Evolutionary conservation across 805 yeast species (phyloP), one percentile per base, ranked within the genome.

Genomic region (Pichia membranifaciens): DNA sequence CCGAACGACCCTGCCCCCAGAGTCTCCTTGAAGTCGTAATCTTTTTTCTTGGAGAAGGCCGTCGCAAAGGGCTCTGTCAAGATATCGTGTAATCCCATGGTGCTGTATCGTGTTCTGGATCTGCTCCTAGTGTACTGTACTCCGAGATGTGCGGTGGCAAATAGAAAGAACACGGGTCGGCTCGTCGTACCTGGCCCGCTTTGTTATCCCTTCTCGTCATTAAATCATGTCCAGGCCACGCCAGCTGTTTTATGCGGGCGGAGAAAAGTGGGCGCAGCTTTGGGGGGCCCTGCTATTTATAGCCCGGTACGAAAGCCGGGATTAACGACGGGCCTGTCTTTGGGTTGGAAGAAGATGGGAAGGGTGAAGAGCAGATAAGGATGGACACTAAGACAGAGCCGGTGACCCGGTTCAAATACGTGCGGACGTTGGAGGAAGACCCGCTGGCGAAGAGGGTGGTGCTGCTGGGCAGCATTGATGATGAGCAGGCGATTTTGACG

Each of bases 1-100:
- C 99, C 98, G 66, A 88, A 93, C 0, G 95, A 79, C 5, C 99
- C 98, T 0, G 97, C 97, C 9, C 98, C 98, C 12, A 90, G 68
- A 0, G 96, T 87, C 50, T 78, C 79, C 12, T 90, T 91, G 62
- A 89, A 87, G 8, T 81, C 77, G 59, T 87, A 90, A 50, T 77
- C 72, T 41, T 73, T 64, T 66, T 88, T 87, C 58, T 86, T 77
- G 13, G 41, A 28, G 15, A 43, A 43, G 12, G 49, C 42, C 8
- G 15, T 12, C 10, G 44, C 25, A 41, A 41, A 41, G 5, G 43
- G 43, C 10, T 41, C 35, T 18, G 43, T 12, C 16, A 41, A 4
- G 21, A 41, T 16, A 3, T 41, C 43, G 17, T 31, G 43, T 31
- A 41, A 31, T 41, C 36, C 25, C 43, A 41, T 41, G 10, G 16